Base-by-base conservation (phyloP, 1,284 basidiomycete species). In the Pseudozyma pruni region DNA sequence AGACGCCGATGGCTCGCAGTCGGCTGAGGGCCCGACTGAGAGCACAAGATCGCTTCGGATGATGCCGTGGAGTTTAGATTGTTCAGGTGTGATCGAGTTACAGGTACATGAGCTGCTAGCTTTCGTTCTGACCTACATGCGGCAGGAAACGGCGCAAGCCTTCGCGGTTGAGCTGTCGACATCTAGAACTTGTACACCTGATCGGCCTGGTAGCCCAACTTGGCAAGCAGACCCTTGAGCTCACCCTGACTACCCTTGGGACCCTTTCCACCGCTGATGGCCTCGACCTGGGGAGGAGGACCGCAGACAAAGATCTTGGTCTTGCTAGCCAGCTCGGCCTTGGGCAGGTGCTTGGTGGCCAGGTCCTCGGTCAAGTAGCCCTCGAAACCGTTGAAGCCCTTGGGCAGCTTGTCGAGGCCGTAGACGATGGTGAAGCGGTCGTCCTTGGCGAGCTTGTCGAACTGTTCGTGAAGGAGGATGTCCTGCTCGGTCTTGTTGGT, bases 301-400 rank as follows among this genome's bases (percentile, higher is more conserved):
- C 91, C 93, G 80, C 94, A 97, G 31, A 97, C 85, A 82, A 94
- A 93, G 50, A 95, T 85, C 85, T 93, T 94, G 79, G 92, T 86
- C 85, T 93, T 94, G 62, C 91, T 88, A 6, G 87, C 89, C 43
- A 89, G 83, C 10, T 85, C 86, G 16, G 93, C 85, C 20, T 66
- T 57, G 33, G 89, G 87, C 45, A 94, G 86, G 82, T 93, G 85
- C 78, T 91, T 85, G 84, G 88, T 87, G 74, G 96, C 85, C 44
- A 93, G 79, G 31, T 91, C 89, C 51, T 86, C 84, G 54, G 86
- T 88, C 49, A 98, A 85, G 84, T 88, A 83, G 37, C 75, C 72
- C 23, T 64, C 83, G 82, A 80, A 78, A 8, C 63, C 70, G 29
- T 54, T 50, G 91, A 93, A 96, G 51, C 85, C 85, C 42, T 85